Conservation (phyloP, 257 asterid genomes). For the Ehretia macrophylla region DNA sequence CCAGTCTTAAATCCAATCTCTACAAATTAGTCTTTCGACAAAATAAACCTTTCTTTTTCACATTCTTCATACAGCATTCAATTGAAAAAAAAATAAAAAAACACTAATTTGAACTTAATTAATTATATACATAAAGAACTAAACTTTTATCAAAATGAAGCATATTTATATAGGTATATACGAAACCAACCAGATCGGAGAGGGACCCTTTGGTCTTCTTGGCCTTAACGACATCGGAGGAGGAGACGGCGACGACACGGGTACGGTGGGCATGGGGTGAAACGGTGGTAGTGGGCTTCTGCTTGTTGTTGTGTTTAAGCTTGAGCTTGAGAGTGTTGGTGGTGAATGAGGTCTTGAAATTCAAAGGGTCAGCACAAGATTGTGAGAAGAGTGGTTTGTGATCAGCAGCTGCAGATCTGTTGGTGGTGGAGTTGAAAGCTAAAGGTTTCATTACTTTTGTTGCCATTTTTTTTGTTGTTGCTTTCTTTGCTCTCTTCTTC, state of each 20-base stretch:
- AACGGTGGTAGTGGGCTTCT: conserved; percentile 3
- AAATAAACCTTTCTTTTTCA: not conserved
- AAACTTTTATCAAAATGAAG: not conserved
- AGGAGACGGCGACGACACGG: conserved; percentile 55
- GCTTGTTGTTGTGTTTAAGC: not conserved
- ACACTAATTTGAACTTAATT: not conserved
- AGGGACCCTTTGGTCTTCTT: conserved; percentile 41
- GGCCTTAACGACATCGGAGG: conserved; percentile 74
- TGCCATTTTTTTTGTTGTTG: conserved; percentile 17
- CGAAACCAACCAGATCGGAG: conserved; percentile 46
- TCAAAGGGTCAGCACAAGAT: not conserved
- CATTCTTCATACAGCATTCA: not conserved
- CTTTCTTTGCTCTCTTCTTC: not conserved
- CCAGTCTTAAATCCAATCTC: too few species aligned
- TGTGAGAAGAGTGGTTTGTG: not conserved
- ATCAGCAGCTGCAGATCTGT: conserved; percentile 57
- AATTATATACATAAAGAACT: not conserved
- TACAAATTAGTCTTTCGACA: too few species aligned
- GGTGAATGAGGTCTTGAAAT: not conserved
- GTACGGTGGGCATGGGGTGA: conserved; percentile 13
- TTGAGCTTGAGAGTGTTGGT: conserved; percentile 31
- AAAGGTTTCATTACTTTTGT: conserved; percentile 51
- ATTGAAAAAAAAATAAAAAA: too few species aligned
- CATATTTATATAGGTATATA: too few species aligned
- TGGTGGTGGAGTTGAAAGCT: conserved; percentile 26